Evolutionary conservation across 768 basidiomycete species (phyloP), one percentile per base, ranked within the genome.

Genomic region (Trametopsis cervina): DNA sequence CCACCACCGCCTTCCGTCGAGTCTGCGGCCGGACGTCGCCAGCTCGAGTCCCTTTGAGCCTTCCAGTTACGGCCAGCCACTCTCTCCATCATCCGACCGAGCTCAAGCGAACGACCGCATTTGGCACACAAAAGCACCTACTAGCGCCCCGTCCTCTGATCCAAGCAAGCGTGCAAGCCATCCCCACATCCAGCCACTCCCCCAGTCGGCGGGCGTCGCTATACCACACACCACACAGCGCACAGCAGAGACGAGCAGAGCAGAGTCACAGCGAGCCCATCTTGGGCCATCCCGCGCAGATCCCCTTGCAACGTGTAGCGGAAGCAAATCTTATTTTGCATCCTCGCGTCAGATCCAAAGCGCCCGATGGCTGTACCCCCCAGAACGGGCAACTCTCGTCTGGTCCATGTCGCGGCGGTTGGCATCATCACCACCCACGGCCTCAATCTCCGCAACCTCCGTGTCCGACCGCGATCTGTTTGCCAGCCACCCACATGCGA

Each of bases 1-100:
- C n/a, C n/a, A n/a, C n/a, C n/a, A n/a, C n/a, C n/a, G n/a, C n/a
- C n/a, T n/a, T n/a, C n/a, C n/a, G n/a, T n/a, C n/a, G n/a, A n/a
- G n/a, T n/a, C n/a, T n/a, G n/a, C n/a, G n/a, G n/a, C n/a, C n/a
- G n/a, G n/a, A n/a, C n/a, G n/a, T n/a, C n/a, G n/a, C n/a, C n/a
- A n/a, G n/a, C n/a, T n/a, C n/a, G n/a, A n/a, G n/a, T 24, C 7
- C 58, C 61, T 62, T 62, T 60, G 50, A 60, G 46, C 45, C 56
- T 62, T 52, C 61, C 61, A n/a, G n/a, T n/a, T n/a, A n/a, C n/a
- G n/a, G n/a, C n/a, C n/a, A n/a, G n/a, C n/a, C n/a, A n/a, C n/a
- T n/a, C n/a, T n/a, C n/a, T n/a, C n/a, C n/a, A n/a, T n/a, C 25
- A 53, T 53, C 23, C 27, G 45, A 44, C 36, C 36, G 51, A 21